Evolutionary conservation across 2,329 filamentous ascomycete genomes (phyloP).

Genomic region (Akanthomyces dipterigenus): DNA sequence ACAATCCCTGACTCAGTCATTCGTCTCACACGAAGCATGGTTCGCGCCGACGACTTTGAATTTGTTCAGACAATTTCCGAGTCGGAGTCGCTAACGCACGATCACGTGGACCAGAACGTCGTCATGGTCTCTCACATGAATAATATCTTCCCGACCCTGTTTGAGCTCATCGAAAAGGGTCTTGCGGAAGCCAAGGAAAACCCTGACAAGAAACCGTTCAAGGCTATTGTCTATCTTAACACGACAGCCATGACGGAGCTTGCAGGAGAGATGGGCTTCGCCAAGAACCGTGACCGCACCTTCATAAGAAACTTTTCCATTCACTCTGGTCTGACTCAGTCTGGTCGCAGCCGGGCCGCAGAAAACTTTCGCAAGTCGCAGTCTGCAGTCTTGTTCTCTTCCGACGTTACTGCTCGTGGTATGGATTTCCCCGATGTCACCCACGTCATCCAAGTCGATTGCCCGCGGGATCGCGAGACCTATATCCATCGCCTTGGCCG

Average conservation of each 20-base stretch:
- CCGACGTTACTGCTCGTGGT: conserved; percentile 73
- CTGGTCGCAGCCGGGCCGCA: conserved; percentile 60
- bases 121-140: conserved; percentile 62
- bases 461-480: conserved; percentile 57
- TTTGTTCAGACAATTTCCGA: conserved; percentile 83
- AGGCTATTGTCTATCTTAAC: conserved; percentile 91
- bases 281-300: conserved; percentile 32
- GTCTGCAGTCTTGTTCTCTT: conserved; percentile 64
- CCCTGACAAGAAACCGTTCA: conserved; percentile 59
- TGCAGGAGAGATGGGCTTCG: conserved; percentile 44
- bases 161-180: conserved; percentile 66
- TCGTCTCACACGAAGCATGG: conserved; percentile 65
- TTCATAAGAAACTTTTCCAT: conserved; percentile 48
- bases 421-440: conserved; percentile 79
- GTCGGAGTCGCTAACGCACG: conserved; percentile 79
- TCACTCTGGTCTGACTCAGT: conserved; percentile 71
- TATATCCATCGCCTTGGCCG: conserved; percentile 75
- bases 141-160: conserved; percentile 68
- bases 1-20: conserved; percentile 84
- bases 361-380: conserved; percentile 61
- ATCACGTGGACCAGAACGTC: conserved; percentile 73
- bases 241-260: conserved; percentile 68
- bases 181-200: conserved; percentile 36
- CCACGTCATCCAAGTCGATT: conserved; percentile 69
- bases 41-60: conserved; percentile 74